Base-by-base conservation (phyloP, 306 rosid genomes). In the Purshia tridentata region DNA sequence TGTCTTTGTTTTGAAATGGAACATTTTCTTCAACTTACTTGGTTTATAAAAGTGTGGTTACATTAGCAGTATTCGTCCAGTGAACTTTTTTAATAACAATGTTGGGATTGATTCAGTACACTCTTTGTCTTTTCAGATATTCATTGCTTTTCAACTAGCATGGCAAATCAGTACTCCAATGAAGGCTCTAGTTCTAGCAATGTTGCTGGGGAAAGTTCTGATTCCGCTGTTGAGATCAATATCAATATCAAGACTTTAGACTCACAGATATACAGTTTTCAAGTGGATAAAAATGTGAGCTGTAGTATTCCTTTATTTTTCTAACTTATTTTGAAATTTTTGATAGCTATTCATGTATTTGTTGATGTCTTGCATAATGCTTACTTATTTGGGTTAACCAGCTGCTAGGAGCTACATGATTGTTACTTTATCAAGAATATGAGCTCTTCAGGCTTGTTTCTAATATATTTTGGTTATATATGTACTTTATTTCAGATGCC, bases 191-290 rank as follows among this genome's bases (percentile, higher is more conserved):
- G 88, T 81, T 29, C 80, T 57, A 72, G 86, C 81, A 83, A 64
- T 63, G 49, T 77, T 78, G 66, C 87, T 6, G 78, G 82, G 59
- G 88, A 86, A 64, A 48, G 77, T 72, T 86, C 89, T 39, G 91
- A 87, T 84, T 88, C 92, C 48, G 82, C 77, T 74, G 84, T 95
- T 78, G 81, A 90, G 77, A 92, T 95, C 76, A 95, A 91, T 72
- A 92, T 95, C 76, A 95, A 91, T 72, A 83, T 95, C 76, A 95
- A 95, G 89, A 95, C 99, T 70, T 80, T 95, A 37, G 96, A 95
- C 67, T 95, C 99, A 61, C 84, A 81, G 72, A 81, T 86, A 75
- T 88, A 77, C 80, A 85, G 77, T 79, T 91, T 95, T 79, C 87
- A 87, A 83, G 96, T 91, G 78, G 81, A 88, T 51, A 95, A 83